Percentiles rank a stretch among this genome's conserved stretches.
Evolutionary conservation across 768 basidiomycete genomes (phyloP).

Genomic region (Amanita pallidorosea): DNA sequence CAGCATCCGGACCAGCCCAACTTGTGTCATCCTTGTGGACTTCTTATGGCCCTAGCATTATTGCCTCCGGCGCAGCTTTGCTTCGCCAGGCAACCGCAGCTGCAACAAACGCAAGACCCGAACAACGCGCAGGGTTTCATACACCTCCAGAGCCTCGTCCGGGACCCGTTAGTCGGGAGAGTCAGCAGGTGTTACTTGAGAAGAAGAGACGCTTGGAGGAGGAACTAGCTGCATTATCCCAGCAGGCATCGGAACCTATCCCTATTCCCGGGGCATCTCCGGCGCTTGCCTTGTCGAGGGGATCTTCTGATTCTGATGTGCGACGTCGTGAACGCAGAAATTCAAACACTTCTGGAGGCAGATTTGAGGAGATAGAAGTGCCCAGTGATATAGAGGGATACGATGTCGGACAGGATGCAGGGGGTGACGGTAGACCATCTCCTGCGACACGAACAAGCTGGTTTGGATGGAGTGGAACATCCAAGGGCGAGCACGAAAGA

Average conservation of each 20-base stretch:
- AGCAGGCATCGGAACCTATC: constrained; percentile 15
- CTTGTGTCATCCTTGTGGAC: constrained; percentile 61
- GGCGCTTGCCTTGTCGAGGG: constrained; percentile 22
- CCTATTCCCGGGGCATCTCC: constrained; percentile 24
- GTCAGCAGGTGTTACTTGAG: constrained; percentile 21
- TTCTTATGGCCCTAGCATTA: constrained; percentile 64
- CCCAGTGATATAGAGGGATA: constrained; percentile 63
- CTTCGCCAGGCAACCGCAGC: constrained; percentile 40
- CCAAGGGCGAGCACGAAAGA: constrained; percentile 33
- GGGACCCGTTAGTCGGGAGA: constrained; percentile 5
- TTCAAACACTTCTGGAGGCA: constrained; percentile 19
- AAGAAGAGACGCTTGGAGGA: constrained; percentile 42
- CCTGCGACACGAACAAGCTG: constrained; percentile 29
- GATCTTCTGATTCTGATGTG: constrained; percentile 29
- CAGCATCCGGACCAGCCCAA: constrained; percentile 54
- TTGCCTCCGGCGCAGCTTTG: constrained; percentile 58
- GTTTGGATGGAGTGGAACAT: constrained; percentile 35
- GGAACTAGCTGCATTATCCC: constrained; percentile 42
- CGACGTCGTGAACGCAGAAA: constrained; percentile 33
- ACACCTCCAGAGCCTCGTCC: constrained; percentile 4
- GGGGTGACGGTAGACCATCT: constrained; percentile 13
- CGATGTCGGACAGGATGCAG: constrained; percentile 34
- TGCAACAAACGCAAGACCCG: constrained; percentile 17
- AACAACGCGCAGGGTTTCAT: constrained; percentile 17
- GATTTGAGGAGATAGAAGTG: constrained; percentile 64